Percentiles rank a stretch among this genome's conserved stretches.
Conservation (phyloP, 441 rosid genomes). For the Syzygium malaccense region DNA sequence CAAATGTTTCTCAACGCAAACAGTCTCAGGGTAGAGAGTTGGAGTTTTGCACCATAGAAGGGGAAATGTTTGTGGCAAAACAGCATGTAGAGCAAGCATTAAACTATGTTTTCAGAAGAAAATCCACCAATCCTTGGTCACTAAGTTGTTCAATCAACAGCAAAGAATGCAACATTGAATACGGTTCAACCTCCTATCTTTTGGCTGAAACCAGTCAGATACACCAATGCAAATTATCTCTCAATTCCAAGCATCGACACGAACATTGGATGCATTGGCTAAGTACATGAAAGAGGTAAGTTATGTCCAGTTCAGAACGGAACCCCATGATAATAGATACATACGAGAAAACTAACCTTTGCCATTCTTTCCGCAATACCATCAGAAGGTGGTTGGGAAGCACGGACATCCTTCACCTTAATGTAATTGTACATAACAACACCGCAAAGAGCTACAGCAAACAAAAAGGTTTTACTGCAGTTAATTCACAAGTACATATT, state of each 20-base stretch:
- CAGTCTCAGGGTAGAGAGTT: neutral
- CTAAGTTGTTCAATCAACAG: neutral
- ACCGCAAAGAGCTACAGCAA: conserved; percentile 81
- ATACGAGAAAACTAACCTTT: conserved; percentile 40
- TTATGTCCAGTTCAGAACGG: neutral
- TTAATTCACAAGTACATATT: neutral
- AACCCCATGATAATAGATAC: neutral
- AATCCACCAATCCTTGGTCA: neutral
- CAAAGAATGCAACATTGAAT: neutral
- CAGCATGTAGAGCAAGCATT: neutral
- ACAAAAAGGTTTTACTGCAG: neutral
- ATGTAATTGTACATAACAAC: conserved; percentile 97
- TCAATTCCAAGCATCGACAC: neutral
- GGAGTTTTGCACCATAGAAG: neutral
- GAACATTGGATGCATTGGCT: neutral
- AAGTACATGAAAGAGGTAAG: neutral
- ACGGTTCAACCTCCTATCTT: neutral
- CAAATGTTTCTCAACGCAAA: neutral
- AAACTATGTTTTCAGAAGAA: neutral
- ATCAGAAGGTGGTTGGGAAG: conserved; percentile 64
- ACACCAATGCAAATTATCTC: neutral
- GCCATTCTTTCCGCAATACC: conserved; percentile 64
- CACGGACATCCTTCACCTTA: conserved; percentile 83
- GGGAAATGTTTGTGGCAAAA: neutral
- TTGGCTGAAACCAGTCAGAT: neutral